Evolutionary conservation across 768 basidiomycete species (phyloP).

Genomic region (Pholiota molesta): DNA sequence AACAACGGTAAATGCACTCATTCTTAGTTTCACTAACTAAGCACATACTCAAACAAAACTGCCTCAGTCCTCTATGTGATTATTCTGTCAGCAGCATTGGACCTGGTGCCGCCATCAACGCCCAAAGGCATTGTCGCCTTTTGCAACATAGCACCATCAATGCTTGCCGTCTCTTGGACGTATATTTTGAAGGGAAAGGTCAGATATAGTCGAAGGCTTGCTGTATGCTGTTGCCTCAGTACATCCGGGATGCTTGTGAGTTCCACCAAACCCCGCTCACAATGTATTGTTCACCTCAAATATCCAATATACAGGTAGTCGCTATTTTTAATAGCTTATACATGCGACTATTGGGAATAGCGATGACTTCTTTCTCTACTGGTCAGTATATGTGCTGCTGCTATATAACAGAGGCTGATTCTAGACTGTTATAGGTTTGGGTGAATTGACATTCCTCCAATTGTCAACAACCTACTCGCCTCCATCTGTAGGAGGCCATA

Average conservation of each 20-base stretch:
- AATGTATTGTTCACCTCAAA: not conserved
- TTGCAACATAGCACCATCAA: constrained; percentile 90
- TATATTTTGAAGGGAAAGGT: constrained; percentile 87
- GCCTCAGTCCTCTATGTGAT: constrained; percentile 88
- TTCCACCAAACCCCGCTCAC: constrained; percentile 10
- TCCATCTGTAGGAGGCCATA: constrained; percentile 69
- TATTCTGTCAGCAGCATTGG: constrained; percentile 93
- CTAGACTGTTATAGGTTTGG: constrained; percentile 61
- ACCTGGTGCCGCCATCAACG: constrained; percentile 88
- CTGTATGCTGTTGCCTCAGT: constrained; percentile 76
- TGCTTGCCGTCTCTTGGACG: constrained; percentile 87
- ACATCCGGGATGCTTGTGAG: constrained; percentile 87
- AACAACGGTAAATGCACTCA: constrained; percentile 74
- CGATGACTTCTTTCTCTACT: constrained; percentile 83
- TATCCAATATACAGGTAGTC: constrained; percentile 58
- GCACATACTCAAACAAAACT: constrained; percentile 2
- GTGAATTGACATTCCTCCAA: constrained; percentile 94
- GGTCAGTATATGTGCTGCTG: constrained; percentile 41
- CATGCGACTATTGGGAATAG: constrained; percentile 61
- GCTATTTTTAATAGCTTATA: constrained; percentile 67
- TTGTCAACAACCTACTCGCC: constrained; percentile 82
- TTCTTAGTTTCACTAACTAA: not conserved
- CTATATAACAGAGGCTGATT: not conserved
- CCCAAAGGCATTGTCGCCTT: constrained; percentile 96
- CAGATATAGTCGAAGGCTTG: constrained; percentile 73